phyloP scores from a whole-genome alignment of 2,329 filamentous ascomycete species.

The Graphium sp. region DNA sequence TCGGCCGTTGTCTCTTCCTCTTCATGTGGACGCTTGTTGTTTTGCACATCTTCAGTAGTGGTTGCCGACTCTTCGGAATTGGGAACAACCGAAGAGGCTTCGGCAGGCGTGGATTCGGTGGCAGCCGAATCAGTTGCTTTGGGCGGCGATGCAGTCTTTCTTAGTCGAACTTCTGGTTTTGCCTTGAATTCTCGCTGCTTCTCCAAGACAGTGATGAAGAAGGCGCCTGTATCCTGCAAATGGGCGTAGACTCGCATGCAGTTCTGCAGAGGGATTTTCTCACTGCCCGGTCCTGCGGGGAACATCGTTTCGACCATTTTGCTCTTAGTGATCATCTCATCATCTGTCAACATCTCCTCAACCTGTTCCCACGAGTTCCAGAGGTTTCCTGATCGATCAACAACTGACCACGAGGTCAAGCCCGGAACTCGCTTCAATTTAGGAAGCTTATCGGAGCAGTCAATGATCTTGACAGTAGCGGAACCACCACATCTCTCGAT shows the following conservation, averaged over 20 bases:
- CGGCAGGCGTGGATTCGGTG: background rate
- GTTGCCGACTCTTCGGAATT: conserved; percentile 3
- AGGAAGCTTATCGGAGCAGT: conserved; percentile 64
- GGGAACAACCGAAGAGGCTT: too few relatives aligned
- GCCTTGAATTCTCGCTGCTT: conserved; percentile 78
- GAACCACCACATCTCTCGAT: conserved; percentile 79
- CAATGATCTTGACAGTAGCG: conserved; percentile 66
- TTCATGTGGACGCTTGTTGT: too few relatives aligned
- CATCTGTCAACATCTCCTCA: conserved; percentile 47
- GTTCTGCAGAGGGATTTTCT: conserved; percentile 62
- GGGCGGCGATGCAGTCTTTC: conserved; percentile 16
- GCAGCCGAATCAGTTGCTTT: conserved; percentile 1
- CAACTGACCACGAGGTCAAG: conserved; percentile 71
- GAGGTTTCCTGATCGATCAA: conserved; percentile 67
- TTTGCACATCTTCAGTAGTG: conserved; percentile 5
- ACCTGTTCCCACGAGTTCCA: conserved; percentile 75
- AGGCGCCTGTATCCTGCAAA: conserved; percentile 87
- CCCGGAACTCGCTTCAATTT: conserved; percentile 62
- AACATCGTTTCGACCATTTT: conserved; percentile 75
- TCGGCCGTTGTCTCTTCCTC: conserved; percentile 6
- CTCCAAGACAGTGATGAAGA: conserved; percentile 92
- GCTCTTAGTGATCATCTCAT: conserved; percentile 37
- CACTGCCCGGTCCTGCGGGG: conserved; percentile 35
- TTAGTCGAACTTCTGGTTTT: conserved; percentile 47
- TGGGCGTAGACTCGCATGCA: conserved; percentile 94